Base-by-base conservation (phyloP, 768 basidiomycete species). In the Coprinopsis sp. region DNA sequence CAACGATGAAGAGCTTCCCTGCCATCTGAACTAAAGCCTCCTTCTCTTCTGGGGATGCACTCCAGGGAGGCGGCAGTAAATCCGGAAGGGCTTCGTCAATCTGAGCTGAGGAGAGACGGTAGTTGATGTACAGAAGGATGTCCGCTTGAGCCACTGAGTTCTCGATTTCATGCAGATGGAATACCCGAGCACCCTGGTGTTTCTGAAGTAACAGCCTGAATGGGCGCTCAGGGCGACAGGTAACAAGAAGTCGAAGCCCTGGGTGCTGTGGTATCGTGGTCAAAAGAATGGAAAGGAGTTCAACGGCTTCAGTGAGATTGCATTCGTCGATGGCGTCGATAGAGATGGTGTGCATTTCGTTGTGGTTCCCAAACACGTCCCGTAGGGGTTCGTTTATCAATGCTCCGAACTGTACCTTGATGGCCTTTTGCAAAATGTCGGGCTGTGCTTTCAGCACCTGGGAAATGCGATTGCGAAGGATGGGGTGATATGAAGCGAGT, bases 311-410 rank as follows among this genome's bases (percentile, higher is more conserved):
- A 11, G 19, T 18, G 7, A 18, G 27, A 4, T 44, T 16, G 42
- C 42, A 44, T 28, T 44, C 42, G 27, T 44, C 42, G 16, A 44
- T 27, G 2, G 42, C 42, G 24, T 44, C 42, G 21, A 44, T 33
- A 30, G 28, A 5, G 19, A 44, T 18, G 4, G 33, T 19, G 18
- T 19, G 28, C 19, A 18, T 14, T 10, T 8, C 29, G 18, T 14
- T 11, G 10, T 18, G 10, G 19, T 6, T 14, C 18, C 11, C 18
- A 14, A 44, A n/a, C 1, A 44, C 12, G 18, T 21, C 18, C 33
- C 16, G 28, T 14, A 44, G 22, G 10, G 42, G 42, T n/a, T 30
- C 30, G 12, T 13, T 4, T 11, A 44, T 22, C 11, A 44, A 18
- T 16, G 18, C 12, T 13, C 2, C 14, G 27, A 30, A 44, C 30